Percentiles rank a stretch among this genome's conserved stretches.
Evolutionary conservation across 2,329 filamentous ascomycete species (phyloP).

Genomic region (Apiospora kogelbergensis): DNA sequence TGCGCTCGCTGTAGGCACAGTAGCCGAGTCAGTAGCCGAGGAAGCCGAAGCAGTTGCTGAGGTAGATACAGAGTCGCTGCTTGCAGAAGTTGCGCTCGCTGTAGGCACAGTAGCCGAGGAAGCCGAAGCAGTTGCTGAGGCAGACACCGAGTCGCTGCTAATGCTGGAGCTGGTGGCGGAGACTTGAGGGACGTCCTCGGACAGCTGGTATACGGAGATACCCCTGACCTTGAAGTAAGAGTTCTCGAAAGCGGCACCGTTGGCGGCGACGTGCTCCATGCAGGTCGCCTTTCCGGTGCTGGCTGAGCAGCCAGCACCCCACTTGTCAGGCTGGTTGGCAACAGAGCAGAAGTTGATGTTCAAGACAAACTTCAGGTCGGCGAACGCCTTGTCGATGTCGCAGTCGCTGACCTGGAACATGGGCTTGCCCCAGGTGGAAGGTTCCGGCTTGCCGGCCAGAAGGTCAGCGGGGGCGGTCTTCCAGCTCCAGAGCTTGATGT

Average conservation of each 20-base stretch:
- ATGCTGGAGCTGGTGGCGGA: not conserved
- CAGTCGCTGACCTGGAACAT: constrained; percentile 26
- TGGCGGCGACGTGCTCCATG: constrained; percentile 20
- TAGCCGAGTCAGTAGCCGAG: not conserved
- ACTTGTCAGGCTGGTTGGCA: constrained; percentile 21
- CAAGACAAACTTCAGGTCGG: constrained; percentile 27
- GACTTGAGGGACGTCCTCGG: constrained; percentile 1
- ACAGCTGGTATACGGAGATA: constrained; percentile 17
- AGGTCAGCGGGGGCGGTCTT: constrained; percentile 58
- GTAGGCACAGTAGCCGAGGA: not conserved
- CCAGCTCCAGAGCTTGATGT: constrained; percentile 68
- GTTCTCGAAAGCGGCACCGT: constrained; percentile 17
- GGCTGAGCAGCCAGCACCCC: constrained; percentile 20
- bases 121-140: not conserved
- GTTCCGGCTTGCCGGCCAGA: constrained; percentile 26
- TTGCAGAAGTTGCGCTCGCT: not conserved
- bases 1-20: not conserved
- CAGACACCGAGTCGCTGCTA: not conserved
- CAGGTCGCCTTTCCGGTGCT: constrained; percentile 21
- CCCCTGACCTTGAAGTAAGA: constrained; percentile 24
- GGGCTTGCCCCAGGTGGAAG: constrained; percentile 27
- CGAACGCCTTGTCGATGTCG: constrained; percentile 27
- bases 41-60: not conserved
- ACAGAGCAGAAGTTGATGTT: constrained; percentile 24
- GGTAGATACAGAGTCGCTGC: not conserved